Conservation (phyloP, 352 stramenopile genomes). For the Pythium folliculosum region DNA sequence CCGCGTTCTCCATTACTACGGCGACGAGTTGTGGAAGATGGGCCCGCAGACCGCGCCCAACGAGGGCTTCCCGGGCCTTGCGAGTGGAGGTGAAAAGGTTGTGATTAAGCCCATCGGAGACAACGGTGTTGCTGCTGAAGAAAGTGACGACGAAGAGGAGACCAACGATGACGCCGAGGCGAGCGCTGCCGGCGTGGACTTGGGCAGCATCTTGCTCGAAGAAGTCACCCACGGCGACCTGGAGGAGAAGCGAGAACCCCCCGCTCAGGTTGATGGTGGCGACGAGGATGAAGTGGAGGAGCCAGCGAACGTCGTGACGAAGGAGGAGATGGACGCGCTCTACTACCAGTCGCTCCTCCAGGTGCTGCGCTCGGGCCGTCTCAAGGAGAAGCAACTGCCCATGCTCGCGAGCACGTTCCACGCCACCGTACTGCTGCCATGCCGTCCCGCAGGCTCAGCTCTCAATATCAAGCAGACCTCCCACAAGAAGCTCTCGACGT, state of each 20-base stretch:
- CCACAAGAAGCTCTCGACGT: constrained; percentile 83
- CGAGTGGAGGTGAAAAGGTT: constrained; percentile 3
- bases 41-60: constrained; percentile 68
- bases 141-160: constrained; percentile 9
- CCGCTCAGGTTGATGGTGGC: background rate
- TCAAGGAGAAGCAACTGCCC: constrained; percentile 79
- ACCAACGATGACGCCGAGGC: background rate
- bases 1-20: constrained; percentile 68
- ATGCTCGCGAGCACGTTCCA: constrained; percentile 84
- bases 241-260: constrained; percentile 39
- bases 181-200: constrained; percentile 32
- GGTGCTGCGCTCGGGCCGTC: constrained; percentile 43
- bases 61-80: constrained; percentile 52
- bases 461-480: constrained; percentile 80
- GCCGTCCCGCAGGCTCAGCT: constrained; percentile 47
- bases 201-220: constrained; percentile 37
- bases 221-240: constrained; percentile 13
- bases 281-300: constrained; percentile 29
- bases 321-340: constrained; percentile 74
- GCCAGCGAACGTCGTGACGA: constrained; percentile 30
- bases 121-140: constrained; percentile 12
- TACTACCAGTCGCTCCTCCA: constrained; percentile 69
- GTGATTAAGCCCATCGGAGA: constrained; percentile 24
- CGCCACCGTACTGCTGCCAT: constrained; percentile 61
- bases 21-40: constrained; percentile 78